phyloP scores from a whole-genome alignment of 2,329 filamentous ascomycete genomes.

The Fusarium sp. region DNA sequence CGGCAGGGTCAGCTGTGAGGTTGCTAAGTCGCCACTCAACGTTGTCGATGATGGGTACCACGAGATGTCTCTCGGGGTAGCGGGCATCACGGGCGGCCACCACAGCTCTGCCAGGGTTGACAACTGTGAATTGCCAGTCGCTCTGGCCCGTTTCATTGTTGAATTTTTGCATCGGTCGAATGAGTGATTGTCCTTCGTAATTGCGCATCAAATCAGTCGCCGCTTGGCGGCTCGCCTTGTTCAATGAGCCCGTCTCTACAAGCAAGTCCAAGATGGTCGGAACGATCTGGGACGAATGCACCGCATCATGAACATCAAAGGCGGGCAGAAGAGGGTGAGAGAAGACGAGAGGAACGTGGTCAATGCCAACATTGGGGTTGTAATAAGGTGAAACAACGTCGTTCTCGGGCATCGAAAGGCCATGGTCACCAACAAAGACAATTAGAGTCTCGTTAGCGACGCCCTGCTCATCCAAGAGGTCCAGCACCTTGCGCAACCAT shows the following conservation, averaged over 20 bases:
- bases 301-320: slow-evolving; percentile 43
- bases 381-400: slow-evolving; percentile 44
- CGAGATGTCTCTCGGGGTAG: slow-evolving; percentile 43
- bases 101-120: slow-evolving; percentile 48
- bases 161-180: slow-evolving; percentile 34
- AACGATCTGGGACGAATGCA: slow-evolving; percentile 45
- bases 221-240: slow-evolving; percentile 28
- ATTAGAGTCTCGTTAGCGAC: slow-evolving; percentile 48
- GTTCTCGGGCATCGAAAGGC: slow-evolving; percentile 47
- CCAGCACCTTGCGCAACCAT: slow-evolving; percentile 46
- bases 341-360: slow-evolving; percentile 46
- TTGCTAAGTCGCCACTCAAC: slow-evolving; percentile 48
- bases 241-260: slow-evolving; percentile 43
- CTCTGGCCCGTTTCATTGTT: slow-evolving; percentile 36
- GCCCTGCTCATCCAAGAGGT: slow-evolving; percentile 45
- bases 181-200: slow-evolving; percentile 48
- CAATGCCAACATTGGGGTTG: slow-evolving; percentile 44
- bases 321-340: slow-evolving; percentile 46
- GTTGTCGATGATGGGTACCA: slow-evolving; percentile 46
- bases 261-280: slow-evolving; percentile 48
- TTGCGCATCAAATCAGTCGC: slow-evolving; percentile 40
- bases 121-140: slow-evolving; percentile 48
- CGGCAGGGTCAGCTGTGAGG: slow-evolving; percentile 40
- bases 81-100: slow-evolving; percentile 47
- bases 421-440: slow-evolving; percentile 49